These are phyloP conservation scores for Melaleuca alternifolia DNA, from an alignment of 345 rosid species.

Conservation along the genomic window DNA sequence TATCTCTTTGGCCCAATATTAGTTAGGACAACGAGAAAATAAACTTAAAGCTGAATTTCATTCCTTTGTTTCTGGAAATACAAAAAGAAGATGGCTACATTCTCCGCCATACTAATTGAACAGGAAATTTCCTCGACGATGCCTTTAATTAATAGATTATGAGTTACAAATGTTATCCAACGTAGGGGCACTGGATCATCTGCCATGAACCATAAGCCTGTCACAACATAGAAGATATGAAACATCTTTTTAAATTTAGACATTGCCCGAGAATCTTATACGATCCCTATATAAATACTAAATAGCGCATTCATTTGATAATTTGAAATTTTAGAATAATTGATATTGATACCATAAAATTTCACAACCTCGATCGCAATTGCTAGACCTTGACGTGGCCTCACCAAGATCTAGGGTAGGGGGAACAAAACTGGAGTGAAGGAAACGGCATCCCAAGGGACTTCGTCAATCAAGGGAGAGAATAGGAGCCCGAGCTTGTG, in stretches of 20 bases:
- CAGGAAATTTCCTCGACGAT: not conserved
- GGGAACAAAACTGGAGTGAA: not conserved
- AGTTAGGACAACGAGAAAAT: not conserved
- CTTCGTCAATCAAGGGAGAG: not conserved
- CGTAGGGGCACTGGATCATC: too few relatives aligned
- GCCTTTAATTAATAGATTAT: not conserved
- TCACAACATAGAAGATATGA: too few relatives aligned
- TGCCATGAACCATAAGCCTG: too few relatives aligned
- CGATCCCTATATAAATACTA: not conserved
- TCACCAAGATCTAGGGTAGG: not conserved
- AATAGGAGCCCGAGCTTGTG: not conserved
- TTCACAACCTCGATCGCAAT: not conserved
- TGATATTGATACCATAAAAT: not conserved
- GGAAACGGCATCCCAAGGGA: not conserved
- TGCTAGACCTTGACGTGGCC: fast-evolving
- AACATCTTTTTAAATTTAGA: not conserved
- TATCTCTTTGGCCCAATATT: not conserved
- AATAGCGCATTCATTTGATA: fast-evolving
- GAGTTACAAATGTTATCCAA: not conserved
- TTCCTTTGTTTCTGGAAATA: not conserved
- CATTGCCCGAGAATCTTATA: not conserved
- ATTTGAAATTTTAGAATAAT: not conserved
- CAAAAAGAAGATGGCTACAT: not conserved
- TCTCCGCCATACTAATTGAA: not conserved
- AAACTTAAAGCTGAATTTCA: not conserved